phyloP scores from a whole-genome alignment of 2,329 filamentous ascomycete genomes.

The Diaporthe ampelina region DNA sequence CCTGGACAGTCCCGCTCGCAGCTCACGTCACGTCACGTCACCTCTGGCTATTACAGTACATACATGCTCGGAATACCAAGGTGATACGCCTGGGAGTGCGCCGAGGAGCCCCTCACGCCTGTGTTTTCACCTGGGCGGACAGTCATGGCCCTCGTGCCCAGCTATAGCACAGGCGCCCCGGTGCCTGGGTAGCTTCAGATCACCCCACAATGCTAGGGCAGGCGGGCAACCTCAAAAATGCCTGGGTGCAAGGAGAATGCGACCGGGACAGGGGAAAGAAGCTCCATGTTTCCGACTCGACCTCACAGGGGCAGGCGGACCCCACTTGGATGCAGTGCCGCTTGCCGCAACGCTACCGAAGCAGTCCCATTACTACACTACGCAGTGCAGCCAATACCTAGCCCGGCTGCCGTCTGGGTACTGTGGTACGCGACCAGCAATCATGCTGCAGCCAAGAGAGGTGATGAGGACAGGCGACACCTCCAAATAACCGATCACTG shows the following conservation, averaged over 20 bases:
- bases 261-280: conserved; percentile 22
- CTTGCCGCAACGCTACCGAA: conserved; percentile 1
- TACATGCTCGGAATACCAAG: neutral
- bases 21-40: conserved; percentile 25
- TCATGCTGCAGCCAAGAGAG: conserved; percentile 32
- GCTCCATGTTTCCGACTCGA: conserved; percentile 37
- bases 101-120: neutral
- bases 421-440: neutral
- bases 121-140: neutral
- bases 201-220: conserved; percentile 27
- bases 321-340: conserved; percentile 36
- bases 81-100: conserved; percentile 11
- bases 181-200: conserved; percentile 15
- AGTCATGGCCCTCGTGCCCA: conserved; percentile 16
- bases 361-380: neutral
- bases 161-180: conserved; percentile 4
- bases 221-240: conserved; percentile 25
- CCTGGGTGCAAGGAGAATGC: conserved; percentile 21
- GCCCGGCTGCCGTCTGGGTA: neutral
- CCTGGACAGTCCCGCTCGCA: conserved; percentile 12
- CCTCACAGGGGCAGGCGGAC: conserved; percentile 2
- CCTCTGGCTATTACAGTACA: conserved; percentile 4
- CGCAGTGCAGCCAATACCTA: neutral
- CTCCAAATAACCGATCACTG: conserved; percentile 2
- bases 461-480: conserved; percentile 20